These are phyloP conservation scores for Tolypocladium inflatum DNA, from an alignment of 2,329 filamentous ascomycete genomes.

Conservation along the genomic window DNA sequence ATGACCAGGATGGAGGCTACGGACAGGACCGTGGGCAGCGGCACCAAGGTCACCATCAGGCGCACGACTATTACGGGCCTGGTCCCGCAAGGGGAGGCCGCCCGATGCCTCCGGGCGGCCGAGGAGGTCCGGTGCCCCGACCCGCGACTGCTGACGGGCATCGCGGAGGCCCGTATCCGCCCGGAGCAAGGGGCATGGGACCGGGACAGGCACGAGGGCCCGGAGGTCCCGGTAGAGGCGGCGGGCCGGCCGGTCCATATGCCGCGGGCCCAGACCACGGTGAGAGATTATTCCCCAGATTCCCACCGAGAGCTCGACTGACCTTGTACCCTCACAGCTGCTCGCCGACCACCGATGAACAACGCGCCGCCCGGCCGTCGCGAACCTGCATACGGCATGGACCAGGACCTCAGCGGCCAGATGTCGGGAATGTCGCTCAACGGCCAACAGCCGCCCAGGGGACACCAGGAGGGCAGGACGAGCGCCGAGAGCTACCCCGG, in stretches of 20 bases:
- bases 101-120: conserved; percentile 31
- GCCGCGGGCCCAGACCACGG: conserved; percentile 32
- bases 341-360: conserved; percentile 9
- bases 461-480: conserved; percentile 9
- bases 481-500: conserved; percentile 16
- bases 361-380: conserved; percentile 9
- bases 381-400: conserved; percentile 14
- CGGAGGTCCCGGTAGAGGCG: conserved; percentile 12
- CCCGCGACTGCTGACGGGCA: conserved; percentile 27
- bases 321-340: conserved; percentile 9
- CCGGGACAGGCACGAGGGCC: conserved; percentile 17
- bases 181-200: conserved; percentile 20
- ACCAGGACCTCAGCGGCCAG: conserved; percentile 20
- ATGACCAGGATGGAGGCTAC: conserved; percentile 33
- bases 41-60: conserved; percentile 36
- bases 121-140: conserved; percentile 34
- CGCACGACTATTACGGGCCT: conserved; percentile 34
- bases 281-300: conserved; percentile 8
- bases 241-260: conserved; percentile 29
- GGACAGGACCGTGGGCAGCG: conserved; percentile 27
- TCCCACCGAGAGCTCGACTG: neutral
- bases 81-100: conserved; percentile 30
- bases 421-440: conserved; percentile 27
- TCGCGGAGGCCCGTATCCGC: conserved; percentile 27
- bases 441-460: conserved; percentile 13